Evolutionary conservation across 2,329 filamentous ascomycete species (phyloP).

Genomic region (Aspergillus brunneoviolaceus): DNA sequence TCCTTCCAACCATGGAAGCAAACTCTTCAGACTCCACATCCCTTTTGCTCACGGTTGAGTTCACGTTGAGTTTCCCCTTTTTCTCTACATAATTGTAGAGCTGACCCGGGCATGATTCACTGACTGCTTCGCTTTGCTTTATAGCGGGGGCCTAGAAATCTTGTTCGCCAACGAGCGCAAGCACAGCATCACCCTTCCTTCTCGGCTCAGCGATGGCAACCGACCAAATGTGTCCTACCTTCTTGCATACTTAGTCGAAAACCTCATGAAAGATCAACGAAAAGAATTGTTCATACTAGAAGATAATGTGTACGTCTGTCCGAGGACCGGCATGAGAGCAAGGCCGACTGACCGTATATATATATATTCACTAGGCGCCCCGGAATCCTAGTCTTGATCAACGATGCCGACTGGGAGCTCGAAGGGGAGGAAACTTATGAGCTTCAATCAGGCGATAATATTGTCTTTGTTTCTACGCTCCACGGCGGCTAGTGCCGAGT

Average conservation of each 20-base stretch:
- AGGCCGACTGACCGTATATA: constrained; percentile 13
- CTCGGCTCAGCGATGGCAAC: constrained; percentile 57
- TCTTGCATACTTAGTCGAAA: constrained; percentile 73
- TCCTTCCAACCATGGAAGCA: constrained; percentile 2
- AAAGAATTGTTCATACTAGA: constrained; percentile 90
- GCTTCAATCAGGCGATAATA: constrained; percentile 76
- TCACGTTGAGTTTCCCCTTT: constrained; percentile 55
- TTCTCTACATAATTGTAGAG: not conserved
- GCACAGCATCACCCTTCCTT: constrained; percentile 68
- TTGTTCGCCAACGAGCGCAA: constrained; percentile 82
- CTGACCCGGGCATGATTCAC: not conserved
- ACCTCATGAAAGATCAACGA: constrained; percentile 80
- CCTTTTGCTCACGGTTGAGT: constrained; percentile 66
- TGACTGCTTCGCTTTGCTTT: constrained; percentile 16
- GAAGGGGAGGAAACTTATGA: constrained; percentile 92
- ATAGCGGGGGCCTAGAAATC: constrained; percentile 87
- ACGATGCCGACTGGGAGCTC: constrained; percentile 97
- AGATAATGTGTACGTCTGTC: constrained; percentile 71
- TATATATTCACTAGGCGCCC: constrained; percentile 65
- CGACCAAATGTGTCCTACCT: constrained; percentile 71
- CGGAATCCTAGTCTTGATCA: constrained; percentile 93
- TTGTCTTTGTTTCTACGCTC: constrained; percentile 93
- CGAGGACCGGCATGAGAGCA: not conserved
- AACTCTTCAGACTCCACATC: constrained; percentile 38
- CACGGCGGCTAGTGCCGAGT: constrained; percentile 70